These are phyloP conservation scores for Ogataea haglerorum DNA, from an alignment of 805 yeast genomes.

Conservation along the genomic window DNA sequence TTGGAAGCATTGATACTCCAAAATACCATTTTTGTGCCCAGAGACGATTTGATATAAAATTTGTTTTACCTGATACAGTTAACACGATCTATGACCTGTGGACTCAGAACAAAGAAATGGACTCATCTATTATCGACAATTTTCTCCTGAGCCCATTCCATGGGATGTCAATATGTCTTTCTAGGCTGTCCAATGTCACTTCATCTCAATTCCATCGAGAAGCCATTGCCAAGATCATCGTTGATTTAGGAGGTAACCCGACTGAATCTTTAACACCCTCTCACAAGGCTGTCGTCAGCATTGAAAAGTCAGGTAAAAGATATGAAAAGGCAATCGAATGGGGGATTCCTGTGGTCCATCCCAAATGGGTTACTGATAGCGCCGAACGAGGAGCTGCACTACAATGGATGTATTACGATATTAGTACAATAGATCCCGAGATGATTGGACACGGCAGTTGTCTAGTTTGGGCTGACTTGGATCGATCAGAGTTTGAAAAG, in stretches of 20 bases:
- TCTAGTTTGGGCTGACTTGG: conserved; percentile 36
- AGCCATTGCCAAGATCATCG: conserved; percentile 35
- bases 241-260: conserved; percentile 46
- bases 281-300: conserved; percentile 45
- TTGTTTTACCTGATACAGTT: conserved; percentile 49
- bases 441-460: conserved; percentile 32
- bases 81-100: conserved; percentile 45
- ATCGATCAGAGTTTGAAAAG: too few relatives aligned
- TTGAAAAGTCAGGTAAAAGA: conserved; percentile 49
- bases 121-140: conserved; percentile 15
- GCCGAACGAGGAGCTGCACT: conserved; percentile 42
- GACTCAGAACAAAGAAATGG: conserved; percentile 41
- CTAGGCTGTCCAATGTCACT: conserved; percentile 31
- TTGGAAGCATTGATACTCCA: conserved; percentile 55
- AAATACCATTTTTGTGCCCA: conserved; percentile 51
- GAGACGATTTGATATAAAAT: conserved; percentile 53
- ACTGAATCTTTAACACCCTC: conserved; percentile 48
- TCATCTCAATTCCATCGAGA: conserved; percentile 28
- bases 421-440: conserved; percentile 19
- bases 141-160: conserved; percentile 41
- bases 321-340: conserved; percentile 51
- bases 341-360: conserved; percentile 50
- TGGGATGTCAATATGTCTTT: conserved; percentile 43
- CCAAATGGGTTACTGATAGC: conserved; percentile 47
- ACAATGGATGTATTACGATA: conserved; percentile 38